Base-by-base conservation (phyloP, 2,329 filamentous ascomycete species). In the Monilinia polystroma region DNA sequence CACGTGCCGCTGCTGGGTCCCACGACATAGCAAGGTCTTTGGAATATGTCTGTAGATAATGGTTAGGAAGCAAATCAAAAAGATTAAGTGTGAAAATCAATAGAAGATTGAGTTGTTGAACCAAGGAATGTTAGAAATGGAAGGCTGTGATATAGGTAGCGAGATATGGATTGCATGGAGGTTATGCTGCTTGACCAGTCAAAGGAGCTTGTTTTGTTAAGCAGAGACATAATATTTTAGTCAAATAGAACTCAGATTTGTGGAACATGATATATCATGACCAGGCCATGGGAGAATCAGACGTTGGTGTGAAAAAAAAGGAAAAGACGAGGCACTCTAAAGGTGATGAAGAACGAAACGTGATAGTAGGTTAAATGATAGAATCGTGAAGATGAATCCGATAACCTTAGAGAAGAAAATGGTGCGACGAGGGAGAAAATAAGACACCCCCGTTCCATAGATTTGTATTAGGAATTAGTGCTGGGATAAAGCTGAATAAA, bases 21-120 rank as follows among this genome's bases (percentile, higher is more conserved):
- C 49, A 64, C 56, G 62, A 64, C 62, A 64, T 64, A 6, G 12
- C 11, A 41, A 63, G 14, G 23, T 11, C 26, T n/a, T 14, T 32
- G n/a, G 49, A 56, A 41, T 45, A 11, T 16, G 45, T 56, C 49
- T 53, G 8, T 10, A 16, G 14, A 29, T 56, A 5, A 23, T 12
- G 43, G 35, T 63, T 45, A 63, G 49, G 10, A 55, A 56, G 45
- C 45, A 51, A 38, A 18, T 12, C 18, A 51, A 20, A 7, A 51
- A 20, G 29, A 18, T 4, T 8, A 35, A 38, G 7, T 8, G 8
- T 26, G 29, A 32, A 26, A 38, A 51, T n/a, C 26, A 7, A 14
- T 23, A 23, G 14, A 51, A 20, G 43, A 35, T 60, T 12, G 35
- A 1, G 3, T 10, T n/a, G 16, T 38, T n/a, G 2, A 35, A 49